A percentile compares a stretch with the other conserved stretches of the same genome.
Conservation (phyloP, 768 basidiomycete species). For the Cubamyces sp. region DNA sequence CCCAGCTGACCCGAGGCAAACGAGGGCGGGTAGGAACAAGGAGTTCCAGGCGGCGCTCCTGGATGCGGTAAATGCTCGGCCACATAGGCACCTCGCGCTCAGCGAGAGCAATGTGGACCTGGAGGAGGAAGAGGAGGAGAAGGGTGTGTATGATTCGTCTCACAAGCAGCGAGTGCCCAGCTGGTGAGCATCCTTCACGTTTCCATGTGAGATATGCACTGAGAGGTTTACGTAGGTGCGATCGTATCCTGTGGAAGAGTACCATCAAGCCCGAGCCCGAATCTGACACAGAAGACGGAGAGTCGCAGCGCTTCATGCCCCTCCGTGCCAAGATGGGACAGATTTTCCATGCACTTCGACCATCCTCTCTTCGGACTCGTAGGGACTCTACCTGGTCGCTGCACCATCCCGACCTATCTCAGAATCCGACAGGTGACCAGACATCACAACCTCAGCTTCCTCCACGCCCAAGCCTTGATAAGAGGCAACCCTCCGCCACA, state of each 20-base stretch:
- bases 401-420: conserved; percentile 21
- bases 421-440: conserved; percentile 11
- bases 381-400: conserved; percentile 32
- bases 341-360: conserved; percentile 59
- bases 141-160: conserved; percentile 81
- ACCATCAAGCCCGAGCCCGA: conserved; percentile 56
- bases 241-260: conserved; percentile 83
- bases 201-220: neutral
- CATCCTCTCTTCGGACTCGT: conserved; percentile 36
- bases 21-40: conserved; percentile 9
- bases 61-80: conserved; percentile 16
- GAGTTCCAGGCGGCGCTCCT: conserved; percentile 18
- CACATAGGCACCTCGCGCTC: conserved; percentile 27
- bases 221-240: conserved; percentile 59
- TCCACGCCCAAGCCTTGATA: conserved; percentile 2
- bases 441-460: conserved; percentile 1
- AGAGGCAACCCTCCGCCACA: conserved; percentile 2
- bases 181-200: conserved; percentile 53
- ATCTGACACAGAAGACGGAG: conserved; percentile 42
- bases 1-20: conserved; percentile 19
- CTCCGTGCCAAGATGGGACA: conserved; percentile 55
- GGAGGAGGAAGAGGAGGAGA: conserved; percentile 50
- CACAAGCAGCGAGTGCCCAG: conserved; percentile 83
- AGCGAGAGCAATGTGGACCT: conserved; percentile 44
- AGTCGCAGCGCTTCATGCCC: conserved; percentile 29